Evolutionary conservation across 306 rosid species (phyloP), one percentile per base, ranked within the genome.

Genomic region (Fagus crenata): DNA sequence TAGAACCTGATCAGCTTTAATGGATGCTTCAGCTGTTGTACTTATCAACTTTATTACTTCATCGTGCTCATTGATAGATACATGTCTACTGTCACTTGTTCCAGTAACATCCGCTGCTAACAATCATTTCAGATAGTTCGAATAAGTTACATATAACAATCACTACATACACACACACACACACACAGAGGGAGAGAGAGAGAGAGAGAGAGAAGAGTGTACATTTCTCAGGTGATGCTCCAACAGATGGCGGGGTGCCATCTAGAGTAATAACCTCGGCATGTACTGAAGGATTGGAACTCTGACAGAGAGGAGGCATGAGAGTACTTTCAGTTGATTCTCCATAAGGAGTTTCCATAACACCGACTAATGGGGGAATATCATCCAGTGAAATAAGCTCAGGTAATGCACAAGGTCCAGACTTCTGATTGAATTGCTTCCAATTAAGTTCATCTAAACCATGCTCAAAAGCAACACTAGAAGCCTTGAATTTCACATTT

Each of bases 321-420:
- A 39, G 79, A 67, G 83, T 82, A 43, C 76, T 59, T 7, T 77
- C 84, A 71, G 73, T 71, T 40, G 81, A 69, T 77, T 87, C 83
- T 49, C 72, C 72, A 22, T 14, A 42, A 67, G 79, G 13, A 77
- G 53, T 60, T 40, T 72, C 85, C 72, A 56, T 54, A 42, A 28
- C 79, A 49, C 31, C 69, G 37, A 85, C 81, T 17, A 82, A 75
- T n/a, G 77, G 56, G 11, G 84, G 81, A 71, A 73, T 67, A 59
- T 85, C 82, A 77, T 86, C 86, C 7, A 80, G 78, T 42, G 85
- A 85, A 76, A 85, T 78, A 73, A 83, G 86, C 80, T 87, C 91
- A 65, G 83, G 80, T 28, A 77, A 75, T 71, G 82, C 81, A 73
- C 71, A 84, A 85, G 74, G 76, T 12, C 55, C 49, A 49, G 86